phyloP scores from a whole-genome alignment of 2,329 filamentous ascomycete species.

The Stromatinia cepivora region DNA sequence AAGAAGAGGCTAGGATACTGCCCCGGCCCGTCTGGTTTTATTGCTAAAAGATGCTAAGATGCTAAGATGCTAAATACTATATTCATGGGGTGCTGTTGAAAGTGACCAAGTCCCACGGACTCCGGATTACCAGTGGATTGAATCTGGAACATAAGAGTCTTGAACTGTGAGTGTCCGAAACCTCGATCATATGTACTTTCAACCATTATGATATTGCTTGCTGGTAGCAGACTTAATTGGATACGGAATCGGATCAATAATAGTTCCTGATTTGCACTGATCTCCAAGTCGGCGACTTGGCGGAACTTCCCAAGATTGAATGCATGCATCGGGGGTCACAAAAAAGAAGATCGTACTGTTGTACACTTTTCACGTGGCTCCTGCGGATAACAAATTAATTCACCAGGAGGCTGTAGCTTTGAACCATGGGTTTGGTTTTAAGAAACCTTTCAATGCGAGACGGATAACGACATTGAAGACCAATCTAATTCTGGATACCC shows the following conservation, averaged over 20 bases:
- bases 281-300: slow-evolving; percentile 24
- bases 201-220: not conserved
- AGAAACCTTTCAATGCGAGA: slow-evolving; percentile 8
- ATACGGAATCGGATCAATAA: slow-evolving; percentile 11
- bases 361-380: slow-evolving; percentile 11
- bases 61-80: not conserved
- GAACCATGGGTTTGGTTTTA: slow-evolving; percentile 10
- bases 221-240: not conserved
- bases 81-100: slow-evolving; percentile 6
- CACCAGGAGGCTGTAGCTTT: slow-evolving; percentile 5
- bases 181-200: not conserved
- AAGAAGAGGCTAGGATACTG: not conserved
- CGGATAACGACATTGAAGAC: slow-evolving; percentile 22
- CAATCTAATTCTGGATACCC: slow-evolving; percentile 20
- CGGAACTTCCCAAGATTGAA: slow-evolving; percentile 8
- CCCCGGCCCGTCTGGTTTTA: not conserved
- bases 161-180: slow-evolving; percentile 18
- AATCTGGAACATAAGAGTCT: slow-evolving; percentile 12
- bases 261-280: slow-evolving; percentile 12
- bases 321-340: slow-evolving; percentile 20
- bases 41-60: slow-evolving; percentile 6
- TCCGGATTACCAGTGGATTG: not conserved
- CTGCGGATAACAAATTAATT: slow-evolving; percentile 13
- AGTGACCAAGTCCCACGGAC: not conserved
- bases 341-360: slow-evolving; percentile 6